phyloP scores from a whole-genome alignment of 805 yeast genomes.

The Metschnikowia peoriensis region DNA sequence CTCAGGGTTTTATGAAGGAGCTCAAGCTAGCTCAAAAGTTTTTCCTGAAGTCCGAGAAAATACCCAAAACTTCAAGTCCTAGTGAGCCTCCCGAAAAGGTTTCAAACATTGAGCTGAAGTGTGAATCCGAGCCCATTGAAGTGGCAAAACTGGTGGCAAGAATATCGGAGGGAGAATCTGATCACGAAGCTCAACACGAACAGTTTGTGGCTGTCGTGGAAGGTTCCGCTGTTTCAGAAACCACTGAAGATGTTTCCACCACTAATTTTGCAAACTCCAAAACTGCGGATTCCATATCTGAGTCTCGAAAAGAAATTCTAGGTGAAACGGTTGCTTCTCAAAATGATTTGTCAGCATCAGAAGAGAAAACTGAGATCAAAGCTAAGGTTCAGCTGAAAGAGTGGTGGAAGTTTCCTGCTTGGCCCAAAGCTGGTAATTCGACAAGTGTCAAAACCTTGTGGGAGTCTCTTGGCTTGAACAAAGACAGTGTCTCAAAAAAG shows the following conservation, averaged over 20 bases:
- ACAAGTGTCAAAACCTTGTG: background rate
- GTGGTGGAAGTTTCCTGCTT: background rate
- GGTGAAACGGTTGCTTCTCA: background rate
- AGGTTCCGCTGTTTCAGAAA: background rate
- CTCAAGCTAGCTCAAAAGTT: conserved; percentile 2
- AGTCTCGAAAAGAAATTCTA: background rate
- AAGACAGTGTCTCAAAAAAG: background rate
- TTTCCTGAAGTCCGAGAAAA: background rate
- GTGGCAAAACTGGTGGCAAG: background rate
- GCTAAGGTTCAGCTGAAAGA: background rate
- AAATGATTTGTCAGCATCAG: background rate
- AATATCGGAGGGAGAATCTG: background rate
- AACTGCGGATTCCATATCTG: background rate
- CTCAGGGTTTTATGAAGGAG: conserved; percentile 1
- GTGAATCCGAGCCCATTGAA: background rate
- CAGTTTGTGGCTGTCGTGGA: background rate
- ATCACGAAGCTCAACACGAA: background rate
- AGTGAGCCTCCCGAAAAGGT: background rate
- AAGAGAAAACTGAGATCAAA: background rate
- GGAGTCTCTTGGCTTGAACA: background rate
- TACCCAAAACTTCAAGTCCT: too few species aligned
- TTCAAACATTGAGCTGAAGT: background rate
- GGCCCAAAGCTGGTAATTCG: background rate
- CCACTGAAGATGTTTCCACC: background rate
- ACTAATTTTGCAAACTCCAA: background rate